phyloP scores from a whole-genome alignment of 1,139 yeast genomes.

The Diutina pseudorugosa region DNA sequence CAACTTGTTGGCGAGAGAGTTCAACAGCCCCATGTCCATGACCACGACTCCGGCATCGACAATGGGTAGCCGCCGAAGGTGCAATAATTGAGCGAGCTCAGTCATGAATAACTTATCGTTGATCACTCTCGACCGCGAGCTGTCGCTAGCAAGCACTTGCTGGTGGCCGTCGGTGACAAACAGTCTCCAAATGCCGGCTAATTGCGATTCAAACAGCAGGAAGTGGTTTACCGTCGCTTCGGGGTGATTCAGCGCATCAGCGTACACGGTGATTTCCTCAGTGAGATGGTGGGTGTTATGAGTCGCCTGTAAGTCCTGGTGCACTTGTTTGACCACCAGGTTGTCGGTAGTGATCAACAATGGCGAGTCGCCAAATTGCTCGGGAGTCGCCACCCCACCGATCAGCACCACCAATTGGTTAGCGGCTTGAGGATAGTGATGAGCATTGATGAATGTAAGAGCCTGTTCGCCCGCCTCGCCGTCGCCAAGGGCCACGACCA shows the following conservation, averaged over 20 bases:
- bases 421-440: neutral
- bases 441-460: neutral
- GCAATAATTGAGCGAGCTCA: neutral
- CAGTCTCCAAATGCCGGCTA: neutral
- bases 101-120: neutral
- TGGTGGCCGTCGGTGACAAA: neutral
- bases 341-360: neutral
- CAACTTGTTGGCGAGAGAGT: neutral
- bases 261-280: neutral
- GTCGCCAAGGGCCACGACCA: neutral
- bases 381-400: neutral
- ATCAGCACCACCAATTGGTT: slow-evolving; percentile 1
- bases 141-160: neutral
- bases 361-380: neutral
- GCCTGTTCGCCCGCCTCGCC: neutral
- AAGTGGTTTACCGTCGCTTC: neutral
- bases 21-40: neutral
- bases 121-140: neutral
- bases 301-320: neutral
- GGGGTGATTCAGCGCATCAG: neutral
- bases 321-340: neutral
- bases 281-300: neutral
- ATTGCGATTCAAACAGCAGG: neutral
- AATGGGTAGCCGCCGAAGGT: neutral
- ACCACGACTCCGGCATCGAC: neutral